phyloP scores from a whole-genome alignment of 2,329 filamentous ascomycete genomes.

The Fusarium papillatum region DNA sequence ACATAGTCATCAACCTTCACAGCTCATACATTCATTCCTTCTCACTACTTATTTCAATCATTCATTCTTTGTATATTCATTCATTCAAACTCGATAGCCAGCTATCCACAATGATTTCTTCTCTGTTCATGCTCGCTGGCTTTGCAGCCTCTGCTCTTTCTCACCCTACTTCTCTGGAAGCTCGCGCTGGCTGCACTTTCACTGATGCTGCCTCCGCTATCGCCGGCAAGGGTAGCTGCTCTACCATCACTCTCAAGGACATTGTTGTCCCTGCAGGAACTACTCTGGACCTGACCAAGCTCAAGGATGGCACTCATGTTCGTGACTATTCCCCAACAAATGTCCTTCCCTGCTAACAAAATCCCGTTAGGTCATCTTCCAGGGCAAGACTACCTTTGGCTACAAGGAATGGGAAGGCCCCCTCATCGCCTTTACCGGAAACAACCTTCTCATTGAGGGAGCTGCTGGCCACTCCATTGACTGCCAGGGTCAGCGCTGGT shows the following conservation, averaged over 20 bases:
- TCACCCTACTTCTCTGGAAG: conserved; percentile 32
- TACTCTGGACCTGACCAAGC: conserved; percentile 69
- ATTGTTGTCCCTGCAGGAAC: conserved; percentile 69
- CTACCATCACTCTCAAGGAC: conserved; percentile 65
- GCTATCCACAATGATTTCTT: conserved; percentile 25
- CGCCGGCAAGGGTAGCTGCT: conserved; percentile 64
- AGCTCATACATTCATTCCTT: conserved; percentile 3
- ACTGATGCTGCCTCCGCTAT: conserved; percentile 62
- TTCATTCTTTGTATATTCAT: conserved; percentile 2
- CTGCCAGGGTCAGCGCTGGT: conserved; percentile 69
- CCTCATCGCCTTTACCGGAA: conserved; percentile 72
- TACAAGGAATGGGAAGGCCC: conserved; percentile 77
- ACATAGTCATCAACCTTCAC: neutral
- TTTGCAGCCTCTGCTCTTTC: conserved; percentile 43
- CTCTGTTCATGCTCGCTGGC: conserved; percentile 44
- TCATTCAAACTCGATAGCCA: neutral
- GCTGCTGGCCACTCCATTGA: conserved; percentile 64
- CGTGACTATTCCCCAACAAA: neutral
- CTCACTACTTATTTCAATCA: neutral
- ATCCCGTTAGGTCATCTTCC: conserved; percentile 63
- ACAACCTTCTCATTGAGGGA: conserved; percentile 65
- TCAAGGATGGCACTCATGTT: conserved; percentile 61
- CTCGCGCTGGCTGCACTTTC: conserved; percentile 63
- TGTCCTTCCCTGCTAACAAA: neutral
- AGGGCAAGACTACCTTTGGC: conserved; percentile 76